Conservation (phyloP, 2,329 filamentous ascomycete species). For the Trichoderma harzianum region DNA sequence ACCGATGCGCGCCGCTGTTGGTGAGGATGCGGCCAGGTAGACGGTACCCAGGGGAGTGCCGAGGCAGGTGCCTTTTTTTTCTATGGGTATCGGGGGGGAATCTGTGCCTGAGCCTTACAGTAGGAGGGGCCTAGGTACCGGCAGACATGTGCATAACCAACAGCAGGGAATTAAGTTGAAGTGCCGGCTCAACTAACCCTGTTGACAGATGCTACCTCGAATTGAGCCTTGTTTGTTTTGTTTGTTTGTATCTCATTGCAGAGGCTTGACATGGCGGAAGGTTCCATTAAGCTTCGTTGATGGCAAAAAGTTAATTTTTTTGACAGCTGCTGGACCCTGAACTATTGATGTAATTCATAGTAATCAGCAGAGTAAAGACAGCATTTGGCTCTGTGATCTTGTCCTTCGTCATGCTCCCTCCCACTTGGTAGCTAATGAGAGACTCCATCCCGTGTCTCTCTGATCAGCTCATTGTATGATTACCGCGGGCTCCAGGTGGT, state of each 20-base stretch:
- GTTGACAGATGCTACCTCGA: background rate
- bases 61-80: background rate
- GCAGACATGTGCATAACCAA: background rate
- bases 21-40: background rate
- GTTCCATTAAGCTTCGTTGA: background rate
- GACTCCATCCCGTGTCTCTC: background rate
- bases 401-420: too few relatives aligned
- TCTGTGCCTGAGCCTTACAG: background rate
- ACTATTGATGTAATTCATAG: background rate
- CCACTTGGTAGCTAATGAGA: background rate
- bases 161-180: background rate
- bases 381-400: background rate
- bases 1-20: background rate
- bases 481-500: background rate
- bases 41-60: background rate
- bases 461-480: background rate
- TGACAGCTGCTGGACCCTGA: background rate
- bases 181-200: background rate
- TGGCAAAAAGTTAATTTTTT: background rate
- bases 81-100: background rate
- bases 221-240: too few relatives aligned
- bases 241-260: background rate
- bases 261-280: background rate
- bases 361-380: too few relatives aligned
- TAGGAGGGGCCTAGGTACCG: too few relatives aligned